These are phyloP conservation scores for Smithsoniella earleae DNA, from an alignment of 163 green algal species.

Conservation along the genomic window DNA sequence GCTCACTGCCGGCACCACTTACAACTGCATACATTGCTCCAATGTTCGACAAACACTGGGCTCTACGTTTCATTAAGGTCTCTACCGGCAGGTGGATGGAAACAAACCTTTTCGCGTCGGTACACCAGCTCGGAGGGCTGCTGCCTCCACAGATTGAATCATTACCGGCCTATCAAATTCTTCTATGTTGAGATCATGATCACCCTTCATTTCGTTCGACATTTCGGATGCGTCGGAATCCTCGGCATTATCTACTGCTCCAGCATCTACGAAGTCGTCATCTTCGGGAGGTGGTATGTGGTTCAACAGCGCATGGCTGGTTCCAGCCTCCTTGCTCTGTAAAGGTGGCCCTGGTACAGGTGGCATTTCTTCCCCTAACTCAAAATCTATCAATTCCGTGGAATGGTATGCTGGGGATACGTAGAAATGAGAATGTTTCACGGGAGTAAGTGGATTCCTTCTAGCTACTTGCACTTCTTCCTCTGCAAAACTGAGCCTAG, in stretches of 20 bases:
- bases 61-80: no score
- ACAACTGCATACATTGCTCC: no score
- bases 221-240: constrained; percentile 30
- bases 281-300: neutral
- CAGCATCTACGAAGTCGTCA: constrained; percentile 20
- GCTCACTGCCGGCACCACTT: no score
- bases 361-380: neutral
- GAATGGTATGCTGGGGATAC: neutral
- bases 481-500: no score
- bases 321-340: neutral
- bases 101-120: neutral
- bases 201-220: constrained; percentile 23
- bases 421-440: neutral
- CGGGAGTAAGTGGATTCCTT: neutral
- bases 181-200: constrained; percentile 26
- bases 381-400: neutral
- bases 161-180: constrained; percentile 25
- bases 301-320: neutral
- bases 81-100: no score
- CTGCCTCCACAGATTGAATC: neutral
- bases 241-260: constrained; percentile 8
- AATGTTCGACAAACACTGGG: no score
- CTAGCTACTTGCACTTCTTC: no score
- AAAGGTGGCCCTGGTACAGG: neutral
- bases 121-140: neutral